Conservation (phyloP, 2,329 filamentous ascomycete species). For the Pseudogymnoascus sp. region DNA sequence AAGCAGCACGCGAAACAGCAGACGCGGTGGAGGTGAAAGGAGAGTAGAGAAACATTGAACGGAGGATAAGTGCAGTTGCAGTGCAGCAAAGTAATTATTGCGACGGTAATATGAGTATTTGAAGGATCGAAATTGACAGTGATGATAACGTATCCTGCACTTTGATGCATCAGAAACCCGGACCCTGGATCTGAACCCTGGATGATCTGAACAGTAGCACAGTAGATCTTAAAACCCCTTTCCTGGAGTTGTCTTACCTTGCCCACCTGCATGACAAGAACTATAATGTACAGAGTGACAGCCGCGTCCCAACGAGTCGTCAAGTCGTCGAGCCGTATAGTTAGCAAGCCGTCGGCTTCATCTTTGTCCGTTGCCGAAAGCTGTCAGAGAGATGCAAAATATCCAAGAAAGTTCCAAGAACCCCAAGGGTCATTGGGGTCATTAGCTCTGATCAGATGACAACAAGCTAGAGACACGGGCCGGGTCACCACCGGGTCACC, state of each 20-base stretch:
- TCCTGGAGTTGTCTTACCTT: background rate
- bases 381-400: background rate
- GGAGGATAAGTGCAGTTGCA: background rate
- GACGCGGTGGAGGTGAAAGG: conserved; percentile 2
- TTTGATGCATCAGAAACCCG: too few relatives aligned
- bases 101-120: too few relatives aligned
- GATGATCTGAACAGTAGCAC: background rate
- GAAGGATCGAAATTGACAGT: too few relatives aligned
- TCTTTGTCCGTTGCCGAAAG: background rate
- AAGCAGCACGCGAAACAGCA: conserved; percentile 29
- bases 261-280: background rate
- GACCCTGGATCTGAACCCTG: background rate
- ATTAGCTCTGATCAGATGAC: background rate
- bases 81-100: background rate
- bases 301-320: background rate
- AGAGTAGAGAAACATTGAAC: background rate
- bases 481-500: background rate
- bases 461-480: background rate
- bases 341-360: background rate
- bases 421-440: background rate
- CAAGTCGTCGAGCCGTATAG: background rate
- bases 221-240: background rate
- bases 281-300: background rate
- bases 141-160: background rate
- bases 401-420: background rate